These are phyloP conservation scores for Singerocomus rubriflavus DNA, from an alignment of 1,284 basidiomycete genomes.

Conservation along the genomic window DNA sequence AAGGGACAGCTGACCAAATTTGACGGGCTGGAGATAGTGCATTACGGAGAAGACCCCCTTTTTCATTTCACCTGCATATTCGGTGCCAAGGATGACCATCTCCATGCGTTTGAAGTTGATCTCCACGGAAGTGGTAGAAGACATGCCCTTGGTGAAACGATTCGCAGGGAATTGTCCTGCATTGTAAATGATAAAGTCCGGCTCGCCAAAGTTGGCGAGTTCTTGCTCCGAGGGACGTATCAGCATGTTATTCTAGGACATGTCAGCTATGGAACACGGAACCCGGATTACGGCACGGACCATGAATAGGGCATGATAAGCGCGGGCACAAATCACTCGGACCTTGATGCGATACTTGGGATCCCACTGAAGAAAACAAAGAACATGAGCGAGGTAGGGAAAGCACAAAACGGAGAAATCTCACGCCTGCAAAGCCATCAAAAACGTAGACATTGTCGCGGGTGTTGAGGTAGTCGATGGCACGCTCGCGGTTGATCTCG, in stretches of 20 bases:
- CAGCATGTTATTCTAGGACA: constrained; percentile 90
- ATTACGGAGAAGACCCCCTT: constrained; percentile 99
- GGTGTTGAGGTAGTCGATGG: constrained; percentile 99
- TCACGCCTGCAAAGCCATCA: constrained; percentile 91
- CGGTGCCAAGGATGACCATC: constrained; percentile 99
- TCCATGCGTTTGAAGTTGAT: constrained; percentile 99
- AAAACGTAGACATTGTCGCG: constrained; percentile 99
- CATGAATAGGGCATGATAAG: constrained; percentile 99
- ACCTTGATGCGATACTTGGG: constrained; percentile 99
- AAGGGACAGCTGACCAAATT: constrained; percentile 96
- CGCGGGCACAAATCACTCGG: constrained; percentile 96
- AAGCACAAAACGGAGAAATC: constrained; percentile 24
- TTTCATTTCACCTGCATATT: constrained; percentile 99
- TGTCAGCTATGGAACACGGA: constrained; percentile 8
- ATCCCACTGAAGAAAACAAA: constrained; percentile 85
- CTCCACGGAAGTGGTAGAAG: constrained; percentile 97
- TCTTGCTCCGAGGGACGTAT: constrained; percentile 97
- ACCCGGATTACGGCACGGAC: constrained; percentile 42
- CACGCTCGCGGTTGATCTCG: constrained; percentile 99
- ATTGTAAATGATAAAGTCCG: constrained; percentile 99
- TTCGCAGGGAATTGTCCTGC: constrained; percentile 99
- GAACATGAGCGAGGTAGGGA: constrained; percentile 4
- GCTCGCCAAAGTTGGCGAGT: constrained; percentile 93
- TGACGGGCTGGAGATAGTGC: constrained; percentile 99
- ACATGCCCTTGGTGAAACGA: constrained; percentile 99